Evolutionary conservation across 202 grass and related monocot species (phyloP), one percentile per base, ranked within the genome.

Genomic region (Elaeis oleifera): DNA sequence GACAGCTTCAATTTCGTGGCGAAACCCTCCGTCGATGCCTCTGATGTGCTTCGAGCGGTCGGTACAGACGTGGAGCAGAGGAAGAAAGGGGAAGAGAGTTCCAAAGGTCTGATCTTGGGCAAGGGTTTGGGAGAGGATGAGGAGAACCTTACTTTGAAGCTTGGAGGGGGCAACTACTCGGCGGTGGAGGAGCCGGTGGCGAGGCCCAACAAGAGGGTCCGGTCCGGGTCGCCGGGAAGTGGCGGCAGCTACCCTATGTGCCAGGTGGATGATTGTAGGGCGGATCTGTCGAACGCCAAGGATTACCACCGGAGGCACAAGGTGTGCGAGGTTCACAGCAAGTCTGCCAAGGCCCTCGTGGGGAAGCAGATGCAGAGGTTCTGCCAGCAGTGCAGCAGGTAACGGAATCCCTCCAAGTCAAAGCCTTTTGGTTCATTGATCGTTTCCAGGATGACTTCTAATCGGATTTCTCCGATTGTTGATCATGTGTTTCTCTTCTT

Each of bases 361-460:
- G 88, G 58, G 18, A 86, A 75, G 71, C 88, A 87, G 80, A 89
- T 92, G 80, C 88, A 99, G 82, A 85, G 88, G 53, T 94, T 94
- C 85, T 99, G 94, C 75, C 94, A 99, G 69, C 94, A 99, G 82
- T 94, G 88, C 53, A 94, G 94, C 79, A 92, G 94, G 88, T 99
- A 89, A 77, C 78, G 39, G 63, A 61, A 25, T 44, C 52, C 23
- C 52, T 67, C 44, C 32, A 36, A 7, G 6, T 56, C 1, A 9
- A 9, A 8, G 32, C 32, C 32, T 36, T 36, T 36, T 36, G 32
- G 8, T 36, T 36, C 7, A 36, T 36, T 36, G 26, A 27, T 27
- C 26, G 26, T 27, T 27, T 15, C 56, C 56, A 29, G n/a, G 16
- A 27, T 49, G 52, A 5, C 23, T 24, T 14, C 6, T 53, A 28